Percentiles rank a stretch among this genome's conserved stretches.
phyloP scores from a whole-genome alignment of 768 basidiomycete genomes.

The Psilocybe cyanescens region DNA sequence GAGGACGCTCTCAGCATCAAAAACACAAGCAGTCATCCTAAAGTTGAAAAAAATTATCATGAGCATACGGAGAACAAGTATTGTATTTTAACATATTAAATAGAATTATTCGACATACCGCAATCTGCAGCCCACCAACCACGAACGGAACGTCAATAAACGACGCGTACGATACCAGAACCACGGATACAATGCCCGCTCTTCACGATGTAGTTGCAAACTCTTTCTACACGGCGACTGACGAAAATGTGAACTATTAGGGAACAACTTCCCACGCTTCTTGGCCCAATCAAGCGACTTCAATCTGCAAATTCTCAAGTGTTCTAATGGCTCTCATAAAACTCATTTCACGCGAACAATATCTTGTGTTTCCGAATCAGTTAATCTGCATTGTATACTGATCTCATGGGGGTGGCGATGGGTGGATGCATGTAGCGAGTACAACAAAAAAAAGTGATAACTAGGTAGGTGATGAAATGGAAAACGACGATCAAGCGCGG shows the following conservation, averaged over 20 bases:
- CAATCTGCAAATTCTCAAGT: background rate
- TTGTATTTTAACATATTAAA: background rate
- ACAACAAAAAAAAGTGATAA: slow-evolving; percentile 41
- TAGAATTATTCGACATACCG: slow-evolving; percentile 16
- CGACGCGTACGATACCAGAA: slow-evolving; percentile 30
- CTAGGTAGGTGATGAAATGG: slow-evolving; percentile 33
- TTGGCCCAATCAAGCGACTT: slow-evolving; percentile 1
- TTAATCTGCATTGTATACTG: slow-evolving; percentile 21
- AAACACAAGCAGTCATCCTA: slow-evolving; percentile 76
- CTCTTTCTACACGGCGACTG: slow-evolving; percentile 19
- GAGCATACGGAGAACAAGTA: background rate
- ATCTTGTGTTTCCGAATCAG: slow-evolving; percentile 16
- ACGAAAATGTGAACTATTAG: slow-evolving; percentile 5
- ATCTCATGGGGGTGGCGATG: slow-evolving; percentile 23
- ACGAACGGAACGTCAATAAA: slow-evolving; percentile 30
- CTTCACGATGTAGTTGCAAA: slow-evolving; percentile 7
- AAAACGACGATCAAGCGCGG: slow-evolving; percentile 59
- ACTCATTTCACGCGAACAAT: background rate
- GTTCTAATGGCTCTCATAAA: background rate
- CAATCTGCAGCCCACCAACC: slow-evolving; percentile 31
- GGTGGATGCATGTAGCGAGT: slow-evolving; percentile 41
- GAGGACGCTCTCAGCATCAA: slow-evolving; percentile 88
- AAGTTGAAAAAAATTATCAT: slow-evolving; percentile 8
- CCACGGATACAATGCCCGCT: slow-evolving; percentile 4
- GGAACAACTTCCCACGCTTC: slow-evolving; percentile 22